These are phyloP conservation scores for Penicillium coprophilum DNA, from an alignment of 495 filamentous ascomycete species.

Conservation along the genomic window DNA sequence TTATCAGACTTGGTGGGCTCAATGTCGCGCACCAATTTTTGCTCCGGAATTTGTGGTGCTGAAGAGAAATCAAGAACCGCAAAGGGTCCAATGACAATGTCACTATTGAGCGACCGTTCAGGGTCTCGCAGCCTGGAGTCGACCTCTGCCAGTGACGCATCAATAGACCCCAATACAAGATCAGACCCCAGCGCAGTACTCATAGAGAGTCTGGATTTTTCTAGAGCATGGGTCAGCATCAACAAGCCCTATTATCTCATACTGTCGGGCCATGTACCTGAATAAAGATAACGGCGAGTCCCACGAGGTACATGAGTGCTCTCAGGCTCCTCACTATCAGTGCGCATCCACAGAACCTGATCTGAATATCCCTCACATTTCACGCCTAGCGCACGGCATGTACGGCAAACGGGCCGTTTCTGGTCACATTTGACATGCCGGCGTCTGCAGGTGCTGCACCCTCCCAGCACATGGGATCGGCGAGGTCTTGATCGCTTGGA, in stretches of 20 bases:
- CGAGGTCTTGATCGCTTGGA: constrained; percentile 26
- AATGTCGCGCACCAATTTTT: neutral
- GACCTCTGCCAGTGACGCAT: constrained; percentile 36
- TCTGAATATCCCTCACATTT: constrained; percentile 36
- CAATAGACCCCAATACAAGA: constrained; percentile 32
- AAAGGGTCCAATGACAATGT: constrained; percentile 38
- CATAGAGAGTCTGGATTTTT: constrained; percentile 35
- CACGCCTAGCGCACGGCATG: constrained; percentile 29
- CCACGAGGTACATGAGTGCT: constrained; percentile 15
- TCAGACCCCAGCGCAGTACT: constrained; percentile 26
- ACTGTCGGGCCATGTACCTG: constrained; percentile 19
- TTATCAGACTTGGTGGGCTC: neutral
- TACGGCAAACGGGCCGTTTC: constrained; percentile 35
- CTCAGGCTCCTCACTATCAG: constrained; percentile 15
- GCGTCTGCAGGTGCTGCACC: constrained; percentile 38
- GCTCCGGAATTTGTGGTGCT: neutral
- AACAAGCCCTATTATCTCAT: neutral
- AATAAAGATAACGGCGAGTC: constrained; percentile 35
- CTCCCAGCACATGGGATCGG: constrained; percentile 35
- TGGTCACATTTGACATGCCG: constrained; percentile 46
- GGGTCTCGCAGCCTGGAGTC: constrained; percentile 29
- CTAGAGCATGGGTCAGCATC: constrained; percentile 17
- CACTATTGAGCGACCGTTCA: constrained; percentile 17
- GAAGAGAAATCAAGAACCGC: constrained; percentile 29
- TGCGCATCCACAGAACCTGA: constrained; percentile 34